Evolutionary conservation across 441 rosid genomes (phyloP), one percentile per base, ranked within the genome.

Genomic region (Erodium trifolium): DNA sequence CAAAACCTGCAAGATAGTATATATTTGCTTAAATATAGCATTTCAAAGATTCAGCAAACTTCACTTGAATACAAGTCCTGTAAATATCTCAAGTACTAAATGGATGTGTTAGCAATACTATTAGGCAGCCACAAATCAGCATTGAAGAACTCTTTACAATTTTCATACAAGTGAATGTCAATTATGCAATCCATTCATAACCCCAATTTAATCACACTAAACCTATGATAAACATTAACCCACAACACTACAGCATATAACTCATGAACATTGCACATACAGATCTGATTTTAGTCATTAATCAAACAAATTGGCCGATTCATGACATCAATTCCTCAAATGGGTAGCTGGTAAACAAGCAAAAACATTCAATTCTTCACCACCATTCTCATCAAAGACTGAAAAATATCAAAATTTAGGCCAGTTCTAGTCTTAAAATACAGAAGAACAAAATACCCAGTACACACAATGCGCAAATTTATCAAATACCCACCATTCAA

Each of bases 1-100:
- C 93, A 88, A 45, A 78, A 64, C 97, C 99, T 93, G 79, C 70
- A 78, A 65, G 73, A 77, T 5, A 49, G 39, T 1, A 66, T 49
- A 37, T 29, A 14, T 62, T 29, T 16, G 67, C 69, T 43, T 43
- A 9, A 37, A 62, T 6, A 53, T 57, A 29, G 64, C 13, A 66
- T 60, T 9, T 5, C 45, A 18, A 19, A 29, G 35, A 14, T 10
- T 19, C 16, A 67, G 12, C 19, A 14, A 65, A 14, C 45, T 12
- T 65, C 67, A n/a, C 60, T 67, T 1, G 49, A 7, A 67, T 7
- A 7, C 18, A 4, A 12, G 37, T 67, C 17, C 17, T 8, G 12
- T 0, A 34, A 29, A 23, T 67, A 9, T 18, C 57, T 12, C 37
- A 14, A 16, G 23, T 10, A 14, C 11, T 19, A n/a, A 11, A 11